Percentiles rank a stretch among this genome's conserved stretches.
Evolutionary conservation across 2,329 filamentous ascomycete species (phyloP).

Genomic region (Microcyclosporella mali): DNA sequence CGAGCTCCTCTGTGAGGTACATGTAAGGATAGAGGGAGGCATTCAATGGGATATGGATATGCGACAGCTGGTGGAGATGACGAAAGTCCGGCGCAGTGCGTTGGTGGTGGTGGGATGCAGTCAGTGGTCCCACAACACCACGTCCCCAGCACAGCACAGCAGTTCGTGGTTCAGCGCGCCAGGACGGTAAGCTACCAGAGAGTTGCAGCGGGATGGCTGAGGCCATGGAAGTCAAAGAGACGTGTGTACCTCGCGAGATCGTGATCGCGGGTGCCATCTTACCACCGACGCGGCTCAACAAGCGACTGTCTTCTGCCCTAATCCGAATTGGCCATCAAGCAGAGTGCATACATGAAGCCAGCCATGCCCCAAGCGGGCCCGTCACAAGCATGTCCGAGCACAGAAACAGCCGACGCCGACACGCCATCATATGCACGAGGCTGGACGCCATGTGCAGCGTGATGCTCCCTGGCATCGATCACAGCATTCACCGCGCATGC

Average conservation of each 20-base stretch:
- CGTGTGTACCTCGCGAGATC: conserved; percentile 15
- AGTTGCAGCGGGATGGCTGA: conserved; percentile 12
- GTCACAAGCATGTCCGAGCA: conserved; percentile 4
- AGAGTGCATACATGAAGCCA: too few relatives aligned
- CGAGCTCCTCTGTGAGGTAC: conserved; percentile 9
- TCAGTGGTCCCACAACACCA: conserved; percentile 19
- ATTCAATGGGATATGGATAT: conserved; percentile 8
- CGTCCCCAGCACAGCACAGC: too few relatives aligned
- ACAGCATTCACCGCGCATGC: too few relatives aligned
- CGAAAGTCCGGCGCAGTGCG: conserved; percentile 16
- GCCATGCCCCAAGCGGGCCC: too few relatives aligned
- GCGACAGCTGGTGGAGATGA: conserved; percentile 14
- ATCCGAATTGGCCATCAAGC: too few relatives aligned
- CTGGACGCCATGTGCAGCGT: conserved; percentile 3
- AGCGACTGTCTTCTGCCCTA: too few relatives aligned
- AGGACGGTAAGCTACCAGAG: conserved; percentile 15
- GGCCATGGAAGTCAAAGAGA: conserved; percentile 17
- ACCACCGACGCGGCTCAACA: conserved; percentile 5
- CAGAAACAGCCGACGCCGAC: conserved; percentile 3
- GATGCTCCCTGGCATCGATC: conserved; percentile 2
- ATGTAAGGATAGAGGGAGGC: conserved; percentile 9
- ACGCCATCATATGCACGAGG: too few relatives aligned
- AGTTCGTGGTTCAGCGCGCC: too few relatives aligned
- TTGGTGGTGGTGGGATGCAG: too few relatives aligned
- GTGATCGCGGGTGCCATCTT: conserved; percentile 10